Conservation (phyloP, 805 yeast genomes). For the Yarrowia bubula region DNA sequence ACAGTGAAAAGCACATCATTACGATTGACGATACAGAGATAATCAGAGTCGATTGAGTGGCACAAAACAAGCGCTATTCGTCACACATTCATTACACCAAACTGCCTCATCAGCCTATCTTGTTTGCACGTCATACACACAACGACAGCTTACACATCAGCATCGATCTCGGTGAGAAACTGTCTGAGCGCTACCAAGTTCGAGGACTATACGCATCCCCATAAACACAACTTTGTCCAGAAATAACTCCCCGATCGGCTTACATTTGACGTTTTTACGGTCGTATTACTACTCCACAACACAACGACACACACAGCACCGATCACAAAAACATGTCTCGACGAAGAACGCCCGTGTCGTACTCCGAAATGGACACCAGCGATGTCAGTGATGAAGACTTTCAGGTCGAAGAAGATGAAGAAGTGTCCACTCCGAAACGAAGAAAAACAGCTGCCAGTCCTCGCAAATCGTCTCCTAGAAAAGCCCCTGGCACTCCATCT, state of each 20-base stretch:
- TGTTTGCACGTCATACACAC: not conserved
- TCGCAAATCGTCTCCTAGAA: not conserved
- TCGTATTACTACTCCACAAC: too few species aligned
- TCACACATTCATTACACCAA: not conserved
- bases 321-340: not conserved
- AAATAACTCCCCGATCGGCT: too few species aligned
- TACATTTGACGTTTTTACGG: not conserved
- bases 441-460: not conserved
- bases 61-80: too few species aligned
- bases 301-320: too few species aligned
- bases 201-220: too few species aligned
- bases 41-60: too few species aligned
- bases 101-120: not conserved
- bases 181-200: too few species aligned
- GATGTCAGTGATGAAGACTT: conserved; percentile 11
- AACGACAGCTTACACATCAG: not conserved
- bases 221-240: too few species aligned
- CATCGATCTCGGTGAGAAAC: not conserved
- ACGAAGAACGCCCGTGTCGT: not conserved
- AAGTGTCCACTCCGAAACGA: not conserved
- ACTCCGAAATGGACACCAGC: not conserved
- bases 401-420: not conserved
- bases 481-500: not conserved
- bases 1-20: too few species aligned
- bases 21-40: too few species aligned